Evolutionary conservation across 768 basidiomycete genomes (phyloP).

Genomic region (Suillus placidus): DNA sequence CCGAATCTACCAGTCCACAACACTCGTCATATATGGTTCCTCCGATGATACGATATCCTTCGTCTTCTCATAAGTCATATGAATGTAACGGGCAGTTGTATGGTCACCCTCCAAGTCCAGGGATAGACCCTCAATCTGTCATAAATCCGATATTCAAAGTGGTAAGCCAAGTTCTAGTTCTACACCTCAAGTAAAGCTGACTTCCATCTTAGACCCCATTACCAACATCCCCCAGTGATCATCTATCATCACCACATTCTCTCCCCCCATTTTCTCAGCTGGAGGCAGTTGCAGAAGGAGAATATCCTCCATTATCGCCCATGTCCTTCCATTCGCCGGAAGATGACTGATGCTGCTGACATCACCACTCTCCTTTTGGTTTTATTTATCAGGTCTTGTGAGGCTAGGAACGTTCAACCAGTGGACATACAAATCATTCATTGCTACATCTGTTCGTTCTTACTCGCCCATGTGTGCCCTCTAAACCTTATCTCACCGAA

Average conservation of each 20-base stretch:
- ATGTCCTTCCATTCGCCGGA: constrained; percentile 68
- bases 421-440: constrained; percentile 23
- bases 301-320: constrained; percentile 71
- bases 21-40: constrained; percentile 39
- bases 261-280: constrained; percentile 81
- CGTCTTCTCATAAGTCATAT: constrained; percentile 45
- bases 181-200: constrained; percentile 13
- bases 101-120: constrained; percentile 64
- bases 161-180: constrained; percentile 51
- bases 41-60: constrained; percentile 40
- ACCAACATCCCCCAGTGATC: constrained; percentile 45
- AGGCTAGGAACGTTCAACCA: constrained; percentile 24
- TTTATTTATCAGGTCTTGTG: constrained; percentile 26
- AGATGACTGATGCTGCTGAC: constrained; percentile 36
- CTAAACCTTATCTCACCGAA: constrained; percentile 24
- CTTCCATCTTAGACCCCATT: constrained; percentile 50
- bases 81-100: constrained; percentile 54
- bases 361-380: constrained; percentile 22
- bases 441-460: constrained; percentile 30
- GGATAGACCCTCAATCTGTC: constrained; percentile 61
- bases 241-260: constrained; percentile 45
- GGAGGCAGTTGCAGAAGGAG: constrained; percentile 82
- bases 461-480: constrained; percentile 32
- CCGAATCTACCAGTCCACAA: constrained; percentile 40
- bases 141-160: constrained; percentile 93